Conservation (phyloP, 2,329 filamentous ascomycete species). For the Lasiodiplodia gonubiensis region DNA sequence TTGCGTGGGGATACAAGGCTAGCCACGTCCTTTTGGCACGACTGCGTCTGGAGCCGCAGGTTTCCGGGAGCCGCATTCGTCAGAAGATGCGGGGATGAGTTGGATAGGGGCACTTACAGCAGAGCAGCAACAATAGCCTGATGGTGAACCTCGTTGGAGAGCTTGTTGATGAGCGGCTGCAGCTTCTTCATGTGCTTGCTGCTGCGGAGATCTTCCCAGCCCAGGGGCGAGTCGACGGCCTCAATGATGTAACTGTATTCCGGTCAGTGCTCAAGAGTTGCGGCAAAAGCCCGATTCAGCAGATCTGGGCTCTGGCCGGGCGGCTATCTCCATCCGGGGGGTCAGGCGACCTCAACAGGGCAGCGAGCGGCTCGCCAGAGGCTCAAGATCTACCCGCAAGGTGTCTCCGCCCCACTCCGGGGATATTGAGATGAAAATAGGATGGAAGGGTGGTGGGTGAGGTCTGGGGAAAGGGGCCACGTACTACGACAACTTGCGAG, state of each 20-base stretch:
- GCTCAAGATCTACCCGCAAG: slow-evolving; percentile 21
- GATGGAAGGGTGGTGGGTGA: slow-evolving; percentile 14
- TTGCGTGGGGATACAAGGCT: neutral
- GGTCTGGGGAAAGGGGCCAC: slow-evolving; percentile 25
- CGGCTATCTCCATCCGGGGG: slow-evolving; percentile 27
- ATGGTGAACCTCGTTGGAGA: slow-evolving; percentile 68
- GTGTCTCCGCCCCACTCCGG: slow-evolving; percentile 33
- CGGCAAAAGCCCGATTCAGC: slow-evolving; percentile 19
- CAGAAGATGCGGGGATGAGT: neutral
- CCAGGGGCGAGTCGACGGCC: slow-evolving; percentile 67
- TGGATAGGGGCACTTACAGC: slow-evolving; percentile 59
- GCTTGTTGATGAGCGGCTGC: slow-evolving; percentile 68
- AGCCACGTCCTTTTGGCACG: neutral
- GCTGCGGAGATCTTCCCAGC: slow-evolving; percentile 75
- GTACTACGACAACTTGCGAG: slow-evolving; percentile 70
- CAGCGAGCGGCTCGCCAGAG: slow-evolving; percentile 19
- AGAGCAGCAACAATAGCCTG: slow-evolving; percentile 74
- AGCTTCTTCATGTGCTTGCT: slow-evolving; percentile 64
- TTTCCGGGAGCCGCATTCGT: slow-evolving; percentile 11
- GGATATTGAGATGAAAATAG: slow-evolving; percentile 20
- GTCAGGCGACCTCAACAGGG: slow-evolving; percentile 23
- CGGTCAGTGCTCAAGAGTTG: slow-evolving; percentile 14
- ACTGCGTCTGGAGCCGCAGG: slow-evolving; percentile 7
- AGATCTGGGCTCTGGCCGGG: neutral
- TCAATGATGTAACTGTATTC: slow-evolving; percentile 52